These are phyloP conservation scores for Ogataea polymorpha DNA, from an alignment of 805 yeast genomes.

Conservation along the genomic window DNA sequence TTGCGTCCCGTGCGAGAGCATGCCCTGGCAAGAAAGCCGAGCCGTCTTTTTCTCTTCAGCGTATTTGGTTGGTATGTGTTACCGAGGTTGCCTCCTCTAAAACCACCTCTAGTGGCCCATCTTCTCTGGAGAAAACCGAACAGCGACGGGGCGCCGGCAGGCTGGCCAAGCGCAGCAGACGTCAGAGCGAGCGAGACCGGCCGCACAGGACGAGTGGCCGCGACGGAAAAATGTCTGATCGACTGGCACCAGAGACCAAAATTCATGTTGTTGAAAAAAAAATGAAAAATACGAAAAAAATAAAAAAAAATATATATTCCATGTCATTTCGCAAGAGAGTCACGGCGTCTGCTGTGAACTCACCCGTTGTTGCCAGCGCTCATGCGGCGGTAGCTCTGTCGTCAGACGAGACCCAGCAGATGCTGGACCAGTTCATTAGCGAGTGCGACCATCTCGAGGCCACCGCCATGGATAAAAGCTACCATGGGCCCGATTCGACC, in stretches of 20 bases:
- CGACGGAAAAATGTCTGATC: constrained; percentile 12
- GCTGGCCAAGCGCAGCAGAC: constrained; percentile 14
- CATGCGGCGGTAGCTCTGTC: constrained; percentile 15
- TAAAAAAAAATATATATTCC: neutral
- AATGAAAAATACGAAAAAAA: constrained; percentile 4
- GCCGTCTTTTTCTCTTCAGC: constrained; percentile 80
- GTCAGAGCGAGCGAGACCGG: neutral
- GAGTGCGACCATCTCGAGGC: constrained; percentile 21
- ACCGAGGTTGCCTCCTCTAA: constrained; percentile 81
- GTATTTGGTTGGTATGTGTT: constrained; percentile 94
- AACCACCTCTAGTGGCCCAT: constrained; percentile 60
- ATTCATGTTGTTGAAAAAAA: constrained; percentile 2
- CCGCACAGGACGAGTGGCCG: constrained; percentile 3
- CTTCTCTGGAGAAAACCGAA: constrained; percentile 25
- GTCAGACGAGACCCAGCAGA: constrained; percentile 22
- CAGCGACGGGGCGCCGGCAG: constrained; percentile 17
- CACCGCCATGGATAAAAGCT: constrained; percentile 11
- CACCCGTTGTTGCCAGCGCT: constrained; percentile 43
- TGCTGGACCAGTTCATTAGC: constrained; percentile 26
- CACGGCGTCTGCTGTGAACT: constrained; percentile 42
- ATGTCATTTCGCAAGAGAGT: constrained; percentile 39
- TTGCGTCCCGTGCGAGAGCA: constrained; percentile 73
- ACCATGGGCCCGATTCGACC: constrained; percentile 28
- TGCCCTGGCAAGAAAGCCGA: constrained; percentile 86
- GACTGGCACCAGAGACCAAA: constrained; percentile 10